phyloP scores from a whole-genome alignment of 2,329 filamentous ascomycete genomes.

The Huntiella omanensis region DNA sequence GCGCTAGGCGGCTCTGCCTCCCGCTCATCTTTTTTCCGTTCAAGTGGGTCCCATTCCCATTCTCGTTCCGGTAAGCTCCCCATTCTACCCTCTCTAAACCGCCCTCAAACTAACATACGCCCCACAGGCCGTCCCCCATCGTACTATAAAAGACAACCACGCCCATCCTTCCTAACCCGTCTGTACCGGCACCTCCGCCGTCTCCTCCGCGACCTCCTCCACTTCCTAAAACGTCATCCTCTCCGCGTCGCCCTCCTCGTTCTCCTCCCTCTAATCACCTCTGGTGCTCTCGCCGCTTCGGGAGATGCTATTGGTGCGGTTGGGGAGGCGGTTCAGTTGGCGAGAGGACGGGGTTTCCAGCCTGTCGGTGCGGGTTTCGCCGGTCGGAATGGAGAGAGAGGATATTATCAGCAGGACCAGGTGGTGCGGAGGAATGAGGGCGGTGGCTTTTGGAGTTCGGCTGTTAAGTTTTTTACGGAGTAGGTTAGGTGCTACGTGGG shows the following conservation, averaged over 20 bases:
- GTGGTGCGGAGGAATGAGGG: background rate
- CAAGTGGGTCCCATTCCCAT: too few species aligned
- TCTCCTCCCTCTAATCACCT: conserved; percentile 70
- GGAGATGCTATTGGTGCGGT: conserved; percentile 31
- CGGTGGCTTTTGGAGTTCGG: conserved; percentile 4
- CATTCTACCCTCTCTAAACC: background rate
- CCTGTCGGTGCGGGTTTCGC: conserved; percentile 10
- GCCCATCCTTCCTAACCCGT: conserved; percentile 57
- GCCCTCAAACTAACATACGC: background rate
- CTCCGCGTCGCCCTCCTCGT: conserved; percentile 75
- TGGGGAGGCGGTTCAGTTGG: conserved; percentile 36
- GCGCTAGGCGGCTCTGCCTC: conserved; percentile 19
- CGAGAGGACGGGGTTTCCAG: conserved; percentile 17
- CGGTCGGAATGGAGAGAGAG: conserved; percentile 1
- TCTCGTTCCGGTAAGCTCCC: too few species aligned
- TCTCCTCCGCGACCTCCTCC: conserved; percentile 60
- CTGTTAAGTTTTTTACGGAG: conserved; percentile 8
- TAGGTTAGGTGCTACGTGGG: background rate
- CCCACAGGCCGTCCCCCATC: conserved; percentile 28
- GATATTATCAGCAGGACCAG: background rate
- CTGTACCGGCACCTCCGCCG: conserved; percentile 59
- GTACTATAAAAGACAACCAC: conserved; percentile 67
- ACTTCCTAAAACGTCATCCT: conserved; percentile 68
- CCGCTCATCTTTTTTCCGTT: too few species aligned
- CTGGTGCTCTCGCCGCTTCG: conserved; percentile 48